Conservation (phyloP, 2,329 filamentous ascomycete genomes). For the Elsinoe fawcettii region DNA sequence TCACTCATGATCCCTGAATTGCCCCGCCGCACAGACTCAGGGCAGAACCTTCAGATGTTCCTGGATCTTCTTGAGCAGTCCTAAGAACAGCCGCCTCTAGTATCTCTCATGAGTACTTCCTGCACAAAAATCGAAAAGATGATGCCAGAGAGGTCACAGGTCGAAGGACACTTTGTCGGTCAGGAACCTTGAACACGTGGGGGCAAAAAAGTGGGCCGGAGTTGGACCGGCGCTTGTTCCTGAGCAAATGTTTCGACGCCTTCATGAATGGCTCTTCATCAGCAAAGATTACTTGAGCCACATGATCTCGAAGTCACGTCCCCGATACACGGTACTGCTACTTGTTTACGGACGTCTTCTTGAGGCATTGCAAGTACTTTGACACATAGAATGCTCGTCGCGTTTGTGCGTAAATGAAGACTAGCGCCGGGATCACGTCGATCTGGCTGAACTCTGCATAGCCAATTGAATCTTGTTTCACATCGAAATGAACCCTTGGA, state of each 20-base stretch:
- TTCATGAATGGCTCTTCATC: no score
- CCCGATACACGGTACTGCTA: no score
- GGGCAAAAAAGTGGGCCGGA: neutral
- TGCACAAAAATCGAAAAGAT: neutral
- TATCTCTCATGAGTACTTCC: no score
- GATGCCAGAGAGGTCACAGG: neutral
- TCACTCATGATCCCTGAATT: constrained; percentile 3
- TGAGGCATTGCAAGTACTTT: neutral
- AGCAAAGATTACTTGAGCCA: no score
- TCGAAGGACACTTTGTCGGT: neutral
- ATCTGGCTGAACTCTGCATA: neutral
- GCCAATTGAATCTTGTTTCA: neutral
- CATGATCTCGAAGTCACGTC: no score
- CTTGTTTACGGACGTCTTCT: neutral
- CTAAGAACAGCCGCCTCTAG: no score
- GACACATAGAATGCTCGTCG: neutral
- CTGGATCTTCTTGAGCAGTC: neutral
- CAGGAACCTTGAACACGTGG: neutral
- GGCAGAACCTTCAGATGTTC: neutral
- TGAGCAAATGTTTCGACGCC: neutral
- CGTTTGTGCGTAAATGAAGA: neutral
- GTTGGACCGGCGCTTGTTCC: neutral
- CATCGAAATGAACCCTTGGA: neutral
- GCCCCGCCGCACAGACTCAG: neutral
- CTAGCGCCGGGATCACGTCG: neutral